Conservation (phyloP, 306 rosid genomes). For the Argentina anserina region DNA sequence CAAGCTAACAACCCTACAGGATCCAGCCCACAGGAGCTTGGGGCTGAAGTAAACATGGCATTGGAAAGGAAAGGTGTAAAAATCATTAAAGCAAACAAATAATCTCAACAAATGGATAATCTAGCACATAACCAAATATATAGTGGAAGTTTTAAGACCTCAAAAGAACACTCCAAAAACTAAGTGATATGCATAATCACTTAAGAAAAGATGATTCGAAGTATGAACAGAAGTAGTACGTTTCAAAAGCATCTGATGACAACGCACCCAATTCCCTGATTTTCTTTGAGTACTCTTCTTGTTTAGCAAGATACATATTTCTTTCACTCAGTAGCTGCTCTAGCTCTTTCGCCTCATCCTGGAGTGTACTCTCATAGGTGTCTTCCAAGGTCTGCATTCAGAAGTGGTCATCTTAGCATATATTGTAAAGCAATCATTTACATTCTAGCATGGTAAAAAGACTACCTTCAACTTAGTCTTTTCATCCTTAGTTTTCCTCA, state of each 20-base stretch:
- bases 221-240: conserved; percentile 47
- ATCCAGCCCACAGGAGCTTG: background rate
- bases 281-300: conserved; percentile 86
- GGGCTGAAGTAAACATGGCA: background rate
- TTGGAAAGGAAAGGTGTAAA: background rate
- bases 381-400: conserved; percentile 76
- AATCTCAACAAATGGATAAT: background rate
- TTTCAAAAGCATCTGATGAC: conserved; percentile 93
- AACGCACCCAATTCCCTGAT: conserved; percentile 87
- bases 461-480: conserved; percentile 81
- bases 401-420: conserved; percentile 24
- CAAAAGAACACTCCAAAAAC: background rate
- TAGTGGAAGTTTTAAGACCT: background rate
- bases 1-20: background rate
- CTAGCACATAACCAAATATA: background rate
- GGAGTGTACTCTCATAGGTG: conserved; percentile 72
- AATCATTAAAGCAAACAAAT: background rate
- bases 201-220: conserved; percentile 8
- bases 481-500: conserved; percentile 67
- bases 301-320: conserved; percentile 69
- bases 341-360: conserved; percentile 90
- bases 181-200: background rate
- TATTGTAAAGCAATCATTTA: conserved; percentile 24
- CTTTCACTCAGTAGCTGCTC: conserved; percentile 79
- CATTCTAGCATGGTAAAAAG: conserved; percentile 24